Base-by-base conservation (phyloP, 2,329 filamentous ascomycete genomes). In the Xylariaceae sp. region DNA sequence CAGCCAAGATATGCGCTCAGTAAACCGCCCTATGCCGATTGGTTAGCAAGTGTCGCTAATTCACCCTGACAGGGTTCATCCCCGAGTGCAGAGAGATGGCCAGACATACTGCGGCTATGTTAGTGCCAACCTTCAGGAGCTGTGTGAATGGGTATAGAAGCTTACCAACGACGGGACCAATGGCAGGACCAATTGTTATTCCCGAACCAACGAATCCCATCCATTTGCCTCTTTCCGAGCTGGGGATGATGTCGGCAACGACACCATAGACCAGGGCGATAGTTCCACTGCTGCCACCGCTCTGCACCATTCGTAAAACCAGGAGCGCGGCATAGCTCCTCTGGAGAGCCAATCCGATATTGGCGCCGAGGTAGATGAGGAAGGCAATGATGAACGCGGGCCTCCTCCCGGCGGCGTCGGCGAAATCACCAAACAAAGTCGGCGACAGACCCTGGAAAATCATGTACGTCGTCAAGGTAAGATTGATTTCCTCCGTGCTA, bases 261-360 rank as follows among this genome's bases (percentile, higher is more conserved):
- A 90, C 82, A 1, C 84, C 88, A 57, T 80, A 86, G 0, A 81
- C 83, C 1, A 94, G 74, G 0, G 88, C 85, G n/a, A 90, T 75
- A 0, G 86, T 87, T 0, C 84, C 84, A 62, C 82, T 85, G 65
- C 81, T 86, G 0, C 86, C 85, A 0, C 76, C 75, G 34, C 81
- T 83, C 64, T 88, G 85, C 2, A 86, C 55, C 70, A 80, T 82
- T 0, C 85, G 77, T 6, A 88, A 70, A 2, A 86, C 72, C 34
- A 87, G 65, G 26, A 88, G 69, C 0, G 83, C 79, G 0, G 76
- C 73, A 54, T 80, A 85, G 64, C 78, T 74, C 32, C 77, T 72
- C 61, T 85, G 81, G 7, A 85, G 65, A 12, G 79, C 81, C 2
- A 86, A 71, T 0, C 80, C 83, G 12, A 85, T 72, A 59, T 85